These are phyloP conservation scores for Candida oleophila DNA, from an alignment of 805 yeast species.

Conservation along the genomic window DNA sequence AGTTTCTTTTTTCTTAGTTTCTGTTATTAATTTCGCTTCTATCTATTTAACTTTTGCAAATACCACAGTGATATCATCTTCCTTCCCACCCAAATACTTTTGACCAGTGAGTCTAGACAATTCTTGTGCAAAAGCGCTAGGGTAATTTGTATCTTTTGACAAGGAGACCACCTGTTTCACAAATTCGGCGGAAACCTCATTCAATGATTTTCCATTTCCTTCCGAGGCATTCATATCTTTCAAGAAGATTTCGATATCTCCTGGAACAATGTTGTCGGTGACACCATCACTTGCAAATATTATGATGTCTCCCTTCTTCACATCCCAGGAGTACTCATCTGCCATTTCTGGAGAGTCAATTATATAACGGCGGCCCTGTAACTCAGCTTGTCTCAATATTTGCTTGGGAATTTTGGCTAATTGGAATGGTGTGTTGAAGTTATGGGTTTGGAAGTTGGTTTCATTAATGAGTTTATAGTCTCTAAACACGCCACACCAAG, in stretches of 20 bases:
- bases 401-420: constrained; percentile 77
- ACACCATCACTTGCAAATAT: constrained; percentile 93
- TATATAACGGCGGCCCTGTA: constrained; percentile 60
- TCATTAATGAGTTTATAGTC: constrained; percentile 57
- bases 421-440: constrained; percentile 91
- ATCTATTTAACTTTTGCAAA: constrained; percentile 56
- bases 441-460: constrained; percentile 78
- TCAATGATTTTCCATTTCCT: constrained; percentile 31
- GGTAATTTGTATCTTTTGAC: constrained; percentile 70
- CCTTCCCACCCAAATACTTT: constrained; percentile 85
- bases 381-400: constrained; percentile 51
- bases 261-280: constrained; percentile 74
- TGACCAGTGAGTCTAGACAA: constrained; percentile 64
- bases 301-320: constrained; percentile 71
- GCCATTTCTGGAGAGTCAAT: constrained; percentile 70
- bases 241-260: constrained; percentile 69
- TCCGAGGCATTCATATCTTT: constrained; percentile 48
- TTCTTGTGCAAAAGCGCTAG: constrained; percentile 85
- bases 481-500: constrained; percentile 89
- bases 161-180: constrained; percentile 66
- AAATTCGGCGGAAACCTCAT: constrained; percentile 50
- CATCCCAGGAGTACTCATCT: constrained; percentile 62
- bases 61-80: constrained; percentile 88
- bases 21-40: neutral
- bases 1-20: neutral